Conservation (phyloP, 345 rosid genomes). For the Cardamine occulta region DNA sequence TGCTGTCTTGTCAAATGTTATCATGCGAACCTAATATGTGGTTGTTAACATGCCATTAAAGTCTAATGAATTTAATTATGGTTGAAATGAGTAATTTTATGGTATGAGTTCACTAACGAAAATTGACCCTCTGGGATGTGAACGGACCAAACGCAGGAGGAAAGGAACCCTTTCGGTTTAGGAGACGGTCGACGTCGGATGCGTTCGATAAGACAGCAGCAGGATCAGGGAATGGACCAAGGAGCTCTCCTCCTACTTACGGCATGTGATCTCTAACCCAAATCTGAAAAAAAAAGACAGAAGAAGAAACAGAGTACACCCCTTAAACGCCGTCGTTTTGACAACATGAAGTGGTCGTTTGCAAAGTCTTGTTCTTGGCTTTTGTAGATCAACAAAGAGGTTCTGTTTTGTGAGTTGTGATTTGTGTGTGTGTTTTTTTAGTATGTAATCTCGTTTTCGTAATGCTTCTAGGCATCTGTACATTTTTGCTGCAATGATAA, state of each 20-base stretch:
- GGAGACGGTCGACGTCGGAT: slow-evolving; percentile 78
- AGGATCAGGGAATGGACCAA: slow-evolving; percentile 62
- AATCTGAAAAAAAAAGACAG: background rate
- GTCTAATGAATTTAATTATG: background rate
- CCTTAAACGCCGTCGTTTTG: slow-evolving; percentile 10
- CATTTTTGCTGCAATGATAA: slow-evolving; percentile 34
- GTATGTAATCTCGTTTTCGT: background rate
- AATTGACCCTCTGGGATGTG: slow-evolving; percentile 28
- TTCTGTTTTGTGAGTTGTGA: slow-evolving; percentile 8
- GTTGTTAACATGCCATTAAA: background rate
- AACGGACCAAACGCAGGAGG: slow-evolving; percentile 62
- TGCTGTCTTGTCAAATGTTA: slow-evolving; percentile 14
- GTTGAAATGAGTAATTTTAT: background rate
- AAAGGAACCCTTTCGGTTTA: slow-evolving; percentile 79
- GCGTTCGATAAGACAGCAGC: slow-evolving; percentile 62
- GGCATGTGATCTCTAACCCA: slow-evolving; percentile 63
- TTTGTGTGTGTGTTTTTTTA: background rate
- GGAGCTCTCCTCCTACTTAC: slow-evolving; percentile 80
- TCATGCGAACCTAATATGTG: background rate
- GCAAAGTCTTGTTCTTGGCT: background rate
- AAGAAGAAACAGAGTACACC: slow-evolving; percentile 11
- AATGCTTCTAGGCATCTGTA: slow-evolving; percentile 29
- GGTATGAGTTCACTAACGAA: slow-evolving; percentile 39
- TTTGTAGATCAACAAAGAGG: slow-evolving; percentile 22
- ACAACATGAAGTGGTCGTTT: slow-evolving; percentile 15